Evolutionary conservation across 139 green algal species (phyloP), one percentile per base, ranked within the genome.

Genomic region (Tetraselmis striata): DNA sequence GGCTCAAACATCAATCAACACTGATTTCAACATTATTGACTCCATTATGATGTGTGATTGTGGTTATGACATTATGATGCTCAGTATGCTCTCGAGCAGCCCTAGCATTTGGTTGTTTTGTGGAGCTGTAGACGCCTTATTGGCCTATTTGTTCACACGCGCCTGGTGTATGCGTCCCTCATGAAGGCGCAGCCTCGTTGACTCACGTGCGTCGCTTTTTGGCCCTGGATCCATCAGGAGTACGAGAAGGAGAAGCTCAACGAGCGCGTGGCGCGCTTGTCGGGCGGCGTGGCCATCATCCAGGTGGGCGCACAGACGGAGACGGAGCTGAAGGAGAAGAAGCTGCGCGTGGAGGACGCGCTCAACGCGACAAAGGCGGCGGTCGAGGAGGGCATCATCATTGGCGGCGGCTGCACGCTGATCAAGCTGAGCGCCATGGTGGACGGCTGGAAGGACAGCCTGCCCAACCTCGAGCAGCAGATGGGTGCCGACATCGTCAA

Each of bases 271-370:
- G 97, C 97, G 18, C 91, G 95, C 58, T 93, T 99, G 26, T 95
- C 89, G 28, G 89, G 89, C 32, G 97, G 97, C 31, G 97, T 99
- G 29, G 97, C 97, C 74, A 95, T 99, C 88, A 97, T 99, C 85
- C 92, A 98, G 95, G 96, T 99, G 28, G 97, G 97, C 83, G 97
- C 96, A 27, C 95, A 99, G 88, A 99, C 97, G 1, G 97, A 99
- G 92, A 99, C 97, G 2, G 97, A 99, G 93, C 93, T 99, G 24
- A 99, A 99, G 92, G 97, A 99, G 92, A 99, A 99, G 94, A 99
- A 99, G 94, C 92, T 99, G 83, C 95, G 97, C 23, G 97, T 99
- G 85, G 97, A 99, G 93, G 97, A 99, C 84, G 97, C 97, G 1
- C 88, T 99, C 23, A 99, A 99, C 89, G 97, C 97, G 30, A 99